Evolutionary conservation across 2,329 filamentous ascomycete genomes (phyloP).

Genomic region (Aspergillus versicolor): DNA sequence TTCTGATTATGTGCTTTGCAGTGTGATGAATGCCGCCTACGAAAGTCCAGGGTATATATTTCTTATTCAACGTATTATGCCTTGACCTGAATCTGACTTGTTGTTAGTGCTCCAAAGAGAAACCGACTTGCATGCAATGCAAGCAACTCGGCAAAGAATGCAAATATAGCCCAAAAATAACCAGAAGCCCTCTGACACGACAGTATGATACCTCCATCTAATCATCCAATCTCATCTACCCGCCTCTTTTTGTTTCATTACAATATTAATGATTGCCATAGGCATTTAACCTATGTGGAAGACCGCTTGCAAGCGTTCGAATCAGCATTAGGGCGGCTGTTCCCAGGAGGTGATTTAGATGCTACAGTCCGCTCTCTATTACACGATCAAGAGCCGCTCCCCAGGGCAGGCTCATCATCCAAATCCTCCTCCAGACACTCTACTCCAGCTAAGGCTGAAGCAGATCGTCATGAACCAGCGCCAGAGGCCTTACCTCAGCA

Average conservation of each 20-base stretch:
- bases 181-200: constrained; percentile 42
- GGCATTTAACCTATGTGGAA: constrained; percentile 42
- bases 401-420: constrained; percentile 32
- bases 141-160: constrained; percentile 41
- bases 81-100: neutral
- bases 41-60: constrained; percentile 38
- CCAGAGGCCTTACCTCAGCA: constrained; percentile 46
- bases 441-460: constrained; percentile 34
- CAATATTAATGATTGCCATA: constrained; percentile 20
- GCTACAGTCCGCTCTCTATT: constrained; percentile 38
- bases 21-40: constrained; percentile 42
- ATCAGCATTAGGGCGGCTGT: constrained; percentile 37
- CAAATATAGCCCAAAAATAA: constrained; percentile 44
- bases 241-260: neutral
- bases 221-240: neutral
- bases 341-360: constrained; percentile 41
- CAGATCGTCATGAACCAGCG: constrained; percentile 35
- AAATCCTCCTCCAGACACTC: constrained; percentile 40
- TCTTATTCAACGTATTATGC: neutral
- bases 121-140: constrained; percentile 40
- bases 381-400: constrained; percentile 34
- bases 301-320: constrained; percentile 41
- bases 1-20: constrained; percentile 15
- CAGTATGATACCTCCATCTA: constrained; percentile 31
- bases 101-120: constrained; percentile 43